Percentiles rank a stretch among this genome's conserved stretches.
These are phyloP conservation scores for Protea cynaroides DNA, from an alignment of 164 flowering plant species.

Conservation along the genomic window DNA sequence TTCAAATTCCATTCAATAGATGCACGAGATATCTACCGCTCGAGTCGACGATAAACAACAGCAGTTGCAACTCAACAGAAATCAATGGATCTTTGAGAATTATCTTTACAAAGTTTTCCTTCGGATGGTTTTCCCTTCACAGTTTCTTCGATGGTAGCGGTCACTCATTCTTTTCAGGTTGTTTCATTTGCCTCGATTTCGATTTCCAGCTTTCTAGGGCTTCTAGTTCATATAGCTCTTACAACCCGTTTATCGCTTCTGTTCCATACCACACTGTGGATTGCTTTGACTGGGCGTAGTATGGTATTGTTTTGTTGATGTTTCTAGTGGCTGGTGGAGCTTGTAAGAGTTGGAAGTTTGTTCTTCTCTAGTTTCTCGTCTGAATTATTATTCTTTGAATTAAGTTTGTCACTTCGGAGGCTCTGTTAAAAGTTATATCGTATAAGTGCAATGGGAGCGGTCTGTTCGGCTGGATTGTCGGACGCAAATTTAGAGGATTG, in stretches of 20 bases:
- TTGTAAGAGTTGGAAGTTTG: not conserved
- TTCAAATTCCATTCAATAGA: not conserved
- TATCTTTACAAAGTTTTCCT: no score
- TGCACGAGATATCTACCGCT: not conserved
- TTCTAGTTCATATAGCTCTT: not conserved
- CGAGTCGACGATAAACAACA: not conserved
- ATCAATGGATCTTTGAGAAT: not conserved
- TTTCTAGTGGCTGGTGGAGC: not conserved
- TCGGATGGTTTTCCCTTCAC: no score
- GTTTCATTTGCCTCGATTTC: no score
- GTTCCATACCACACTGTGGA: not conserved
- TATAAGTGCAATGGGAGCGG: slow-evolving; percentile 43
- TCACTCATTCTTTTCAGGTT: not conserved
- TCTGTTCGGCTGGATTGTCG: slow-evolving; percentile 43
- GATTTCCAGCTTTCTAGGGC: not conserved
- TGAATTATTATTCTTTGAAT: not conserved
- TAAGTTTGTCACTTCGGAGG: not conserved
- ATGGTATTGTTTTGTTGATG: not conserved
- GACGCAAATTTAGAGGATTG: slow-evolving; percentile 11
- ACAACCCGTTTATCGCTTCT: not conserved
- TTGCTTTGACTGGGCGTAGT: not conserved
- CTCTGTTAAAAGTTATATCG: not conserved
- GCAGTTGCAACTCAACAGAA: not conserved
- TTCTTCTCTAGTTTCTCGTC: not conserved
- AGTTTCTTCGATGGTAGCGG: not conserved